These are phyloP conservation scores for Nicotiana knightiana DNA, from an alignment of 257 asterid species.

Conservation along the genomic window DNA sequence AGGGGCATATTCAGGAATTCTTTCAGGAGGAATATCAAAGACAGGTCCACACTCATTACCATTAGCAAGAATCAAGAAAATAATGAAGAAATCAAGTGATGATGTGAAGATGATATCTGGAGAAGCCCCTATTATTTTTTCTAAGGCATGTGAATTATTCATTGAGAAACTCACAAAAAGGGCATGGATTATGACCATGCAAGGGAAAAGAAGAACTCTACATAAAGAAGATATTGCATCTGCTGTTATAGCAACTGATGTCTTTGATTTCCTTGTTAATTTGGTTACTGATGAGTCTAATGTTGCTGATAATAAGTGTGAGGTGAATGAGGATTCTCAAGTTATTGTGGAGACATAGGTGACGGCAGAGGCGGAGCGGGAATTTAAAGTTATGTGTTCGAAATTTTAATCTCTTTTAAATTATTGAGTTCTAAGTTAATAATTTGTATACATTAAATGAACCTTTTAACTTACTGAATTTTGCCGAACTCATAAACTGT, in stretches of 20 bases:
- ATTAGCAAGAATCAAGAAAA: constrained; percentile 60
- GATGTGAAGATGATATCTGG: constrained; percentile 84
- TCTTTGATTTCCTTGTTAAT: constrained; percentile 62
- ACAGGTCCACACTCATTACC: constrained; percentile 73
- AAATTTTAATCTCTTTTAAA: too few relatives aligned
- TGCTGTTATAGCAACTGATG: constrained; percentile 60
- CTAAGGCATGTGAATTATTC: constrained; percentile 75
- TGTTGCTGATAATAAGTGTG: background rate
- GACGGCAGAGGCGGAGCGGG: too few relatives aligned
- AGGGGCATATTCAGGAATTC: constrained; percentile 59
- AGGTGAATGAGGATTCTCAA: background rate
- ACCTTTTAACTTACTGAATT: too few relatives aligned
- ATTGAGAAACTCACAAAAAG: constrained; percentile 55
- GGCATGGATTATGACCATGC: constrained; percentile 58
- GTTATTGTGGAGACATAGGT: background rate
- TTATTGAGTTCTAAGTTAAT: too few relatives aligned
- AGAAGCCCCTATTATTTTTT: constrained; percentile 69
- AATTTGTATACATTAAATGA: too few relatives aligned
- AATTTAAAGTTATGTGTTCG: too few relatives aligned
- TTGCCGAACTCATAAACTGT: too few relatives aligned
- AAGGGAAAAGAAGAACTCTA: constrained; percentile 60
- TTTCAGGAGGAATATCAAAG: constrained; percentile 41
- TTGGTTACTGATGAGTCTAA: constrained; percentile 32
- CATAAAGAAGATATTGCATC: constrained; percentile 70
- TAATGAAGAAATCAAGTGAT: constrained; percentile 70